Base-by-base conservation (phyloP, 1,284 basidiomycete genomes). In the Trichosporon ovoides region DNA sequence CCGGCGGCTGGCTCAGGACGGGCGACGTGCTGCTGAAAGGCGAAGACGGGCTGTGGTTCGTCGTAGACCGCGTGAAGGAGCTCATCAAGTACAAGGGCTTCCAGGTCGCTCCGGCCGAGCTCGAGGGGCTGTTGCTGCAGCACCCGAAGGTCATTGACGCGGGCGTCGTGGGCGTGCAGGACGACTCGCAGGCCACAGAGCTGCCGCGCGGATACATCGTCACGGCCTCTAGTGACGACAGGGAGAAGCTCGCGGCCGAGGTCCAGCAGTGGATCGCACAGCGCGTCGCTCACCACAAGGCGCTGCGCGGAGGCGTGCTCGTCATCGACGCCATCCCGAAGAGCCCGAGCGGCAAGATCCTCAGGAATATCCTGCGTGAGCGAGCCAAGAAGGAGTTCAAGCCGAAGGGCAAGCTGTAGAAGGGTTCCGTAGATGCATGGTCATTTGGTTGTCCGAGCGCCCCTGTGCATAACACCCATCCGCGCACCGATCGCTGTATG, bases 41-140 rank as follows among this genome's bases (percentile, higher is more conserved):
- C 63, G 64, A 73, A 2, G 83, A 89, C 2, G 89, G 88, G 7
- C 78, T 73, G 61, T 77, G 38, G 38, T 22, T 20, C 83, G 73
- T 78, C 43, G 73, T 77, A 18, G 77, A 79, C 61, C 61, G 77
- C 46, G 81, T 84, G 63, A 91, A 91, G 66, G 89, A 91, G 69
- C 76, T 91, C 34, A 88, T 92, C 78, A 91, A 91, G 73, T 91
- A 91, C 63, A 79, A 79, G 61, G 77, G 77, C n/a, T 76, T 70
- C 59, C 75, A 77, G 81, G 90, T 92, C 16, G 84, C 90, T 0
- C 90, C 90, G 0, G 89, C 90, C 0, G 89, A 91, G 66, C 80
- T 93, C 2, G 89, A 92, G 69, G 82, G 82, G 33, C 72, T 90
- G 0, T 81, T 92, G 1, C 75, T 91, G 12, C 81, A 82, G 7